Conservation (phyloP, 2,329 filamentous ascomycete genomes). For the Alternaria ventricosa region DNA sequence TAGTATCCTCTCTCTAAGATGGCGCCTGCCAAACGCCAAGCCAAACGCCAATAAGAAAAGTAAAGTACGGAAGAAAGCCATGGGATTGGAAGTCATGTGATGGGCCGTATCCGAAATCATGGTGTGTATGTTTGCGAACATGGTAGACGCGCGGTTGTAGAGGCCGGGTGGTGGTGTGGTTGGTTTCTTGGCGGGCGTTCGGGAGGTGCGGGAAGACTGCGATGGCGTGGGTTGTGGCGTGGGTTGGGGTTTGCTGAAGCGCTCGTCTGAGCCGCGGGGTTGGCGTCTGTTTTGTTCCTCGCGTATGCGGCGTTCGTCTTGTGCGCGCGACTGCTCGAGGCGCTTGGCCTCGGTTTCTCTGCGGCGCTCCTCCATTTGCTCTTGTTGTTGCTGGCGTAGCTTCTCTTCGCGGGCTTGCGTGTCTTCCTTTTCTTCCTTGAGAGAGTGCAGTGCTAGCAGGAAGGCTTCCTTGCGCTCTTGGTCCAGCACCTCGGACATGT, state of each 20-base stretch:
- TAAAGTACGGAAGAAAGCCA: constrained; percentile 67
- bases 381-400: constrained; percentile 66
- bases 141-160: constrained; percentile 52
- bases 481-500: constrained; percentile 83
- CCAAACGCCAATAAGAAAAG: constrained; percentile 82
- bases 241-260: constrained; percentile 33
- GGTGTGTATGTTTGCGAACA: constrained; percentile 57
- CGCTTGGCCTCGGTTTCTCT: constrained; percentile 48
- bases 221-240: constrained; percentile 32
- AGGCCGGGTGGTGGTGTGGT: constrained; percentile 45
- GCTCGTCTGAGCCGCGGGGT: constrained; percentile 41
- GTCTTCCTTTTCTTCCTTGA: constrained; percentile 82
- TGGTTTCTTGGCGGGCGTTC: constrained; percentile 41
- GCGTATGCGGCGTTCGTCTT: constrained; percentile 50
- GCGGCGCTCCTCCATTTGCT: constrained; percentile 60
- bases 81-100: constrained; percentile 61
- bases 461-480: constrained; percentile 92
- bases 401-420: constrained; percentile 69
- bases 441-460: constrained; percentile 79
- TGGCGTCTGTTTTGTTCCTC: constrained; percentile 48
- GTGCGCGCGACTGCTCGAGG: constrained; percentile 49
- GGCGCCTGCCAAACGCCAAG: constrained; percentile 75
- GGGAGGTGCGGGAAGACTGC: constrained; percentile 33
- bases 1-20: constrained; percentile 76
- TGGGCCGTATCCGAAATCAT: constrained; percentile 59